A percentile compares a stretch with the other conserved stretches of the same genome.
Conservation (phyloP, 192 early-diverging fungal genomes). For the Backusella liffmaniae region DNA sequence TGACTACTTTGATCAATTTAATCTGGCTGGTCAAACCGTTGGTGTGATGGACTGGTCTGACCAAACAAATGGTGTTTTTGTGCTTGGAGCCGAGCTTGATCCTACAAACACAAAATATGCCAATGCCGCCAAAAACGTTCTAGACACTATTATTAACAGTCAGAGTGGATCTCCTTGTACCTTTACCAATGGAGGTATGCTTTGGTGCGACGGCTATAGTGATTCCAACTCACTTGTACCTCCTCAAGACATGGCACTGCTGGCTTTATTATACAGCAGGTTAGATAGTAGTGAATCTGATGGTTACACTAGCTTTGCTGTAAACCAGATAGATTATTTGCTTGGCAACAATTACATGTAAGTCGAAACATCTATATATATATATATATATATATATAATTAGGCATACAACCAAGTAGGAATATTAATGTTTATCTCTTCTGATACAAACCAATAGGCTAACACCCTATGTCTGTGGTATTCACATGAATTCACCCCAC, state of each 20-base stretch:
- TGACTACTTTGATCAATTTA: slow-evolving; percentile 45
- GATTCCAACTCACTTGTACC: slow-evolving; percentile 35
- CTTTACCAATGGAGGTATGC: slow-evolving; percentile 46
- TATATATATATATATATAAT: slow-evolving; percentile 16
- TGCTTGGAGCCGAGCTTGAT: slow-evolving; percentile 43
- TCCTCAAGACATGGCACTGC: slow-evolving; percentile 34
- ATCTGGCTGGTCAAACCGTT: slow-evolving; percentile 12
- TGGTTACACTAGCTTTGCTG: slow-evolving; percentile 30
- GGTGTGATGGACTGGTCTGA: slow-evolving; percentile 54
- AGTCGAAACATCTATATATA: slow-evolving; percentile 46
- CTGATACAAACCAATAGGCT: slow-evolving; percentile 20
- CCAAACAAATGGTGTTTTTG: slow-evolving; percentile 43
- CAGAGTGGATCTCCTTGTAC: slow-evolving; percentile 22
- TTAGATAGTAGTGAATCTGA: slow-evolving; percentile 13
- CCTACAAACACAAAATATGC: slow-evolving; percentile 37
- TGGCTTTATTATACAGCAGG: slow-evolving; percentile 35
- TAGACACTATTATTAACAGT: slow-evolving; percentile 35
- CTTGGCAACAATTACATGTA: slow-evolving; percentile 52
- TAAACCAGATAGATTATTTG: slow-evolving; percentile 50
- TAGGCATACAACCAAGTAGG: slow-evolving; percentile 37
- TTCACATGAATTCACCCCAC: slow-evolving; percentile 54
- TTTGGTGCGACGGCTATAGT: slow-evolving; percentile 36
- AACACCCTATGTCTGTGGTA: slow-evolving; percentile 57
- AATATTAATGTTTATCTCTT: slow-evolving; percentile 28
- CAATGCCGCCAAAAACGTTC: slow-evolving; percentile 28